phyloP scores from a whole-genome alignment of 2,329 filamentous ascomycete genomes.

The Colletotrichum liriopes region DNA sequence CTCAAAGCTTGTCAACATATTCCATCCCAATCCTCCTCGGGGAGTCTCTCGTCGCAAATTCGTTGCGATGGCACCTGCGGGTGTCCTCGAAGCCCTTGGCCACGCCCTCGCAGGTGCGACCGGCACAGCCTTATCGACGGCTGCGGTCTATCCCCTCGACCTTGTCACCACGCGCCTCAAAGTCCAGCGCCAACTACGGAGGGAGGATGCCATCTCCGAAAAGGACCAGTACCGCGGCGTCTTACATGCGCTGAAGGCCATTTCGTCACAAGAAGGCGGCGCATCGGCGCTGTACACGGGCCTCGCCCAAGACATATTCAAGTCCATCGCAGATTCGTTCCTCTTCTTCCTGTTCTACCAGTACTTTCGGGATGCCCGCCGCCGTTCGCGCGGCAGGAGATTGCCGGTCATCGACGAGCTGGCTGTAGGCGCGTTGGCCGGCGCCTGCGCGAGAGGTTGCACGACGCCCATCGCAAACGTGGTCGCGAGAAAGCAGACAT shows the following conservation, averaged over 20 bases:
- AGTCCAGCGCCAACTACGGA: constrained; percentile 76
- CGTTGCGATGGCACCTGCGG: constrained; percentile 45
- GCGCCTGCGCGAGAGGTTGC: constrained; percentile 80
- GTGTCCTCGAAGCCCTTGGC: constrained; percentile 79
- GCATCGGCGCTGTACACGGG: constrained; percentile 79
- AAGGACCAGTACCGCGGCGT: constrained; percentile 73
- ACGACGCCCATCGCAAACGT: constrained; percentile 88
- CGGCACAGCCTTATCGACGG: constrained; percentile 84
- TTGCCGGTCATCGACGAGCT: constrained; percentile 81
- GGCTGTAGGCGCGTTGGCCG: constrained; percentile 80
- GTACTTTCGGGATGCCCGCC: constrained; percentile 53
- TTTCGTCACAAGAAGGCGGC: constrained; percentile 81
- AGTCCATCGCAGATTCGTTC: constrained; percentile 82
- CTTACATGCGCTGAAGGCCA: constrained; percentile 78
- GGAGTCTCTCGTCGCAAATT: neutral
- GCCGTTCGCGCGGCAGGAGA: constrained; percentile 52
- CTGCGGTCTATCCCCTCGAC: constrained; percentile 85
- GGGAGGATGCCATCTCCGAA: constrained; percentile 44
- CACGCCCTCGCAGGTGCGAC: constrained; percentile 86
- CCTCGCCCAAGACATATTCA: constrained; percentile 74
- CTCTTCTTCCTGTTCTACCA: constrained; percentile 90
- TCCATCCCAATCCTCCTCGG: neutral
- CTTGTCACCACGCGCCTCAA: constrained; percentile 87
- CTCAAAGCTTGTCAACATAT: neutral
- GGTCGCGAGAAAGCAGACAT: constrained; percentile 85